These are phyloP conservation scores for Sporisorium exsertum DNA, from an alignment of 1,284 basidiomycete genomes.

Conservation along the genomic window DNA sequence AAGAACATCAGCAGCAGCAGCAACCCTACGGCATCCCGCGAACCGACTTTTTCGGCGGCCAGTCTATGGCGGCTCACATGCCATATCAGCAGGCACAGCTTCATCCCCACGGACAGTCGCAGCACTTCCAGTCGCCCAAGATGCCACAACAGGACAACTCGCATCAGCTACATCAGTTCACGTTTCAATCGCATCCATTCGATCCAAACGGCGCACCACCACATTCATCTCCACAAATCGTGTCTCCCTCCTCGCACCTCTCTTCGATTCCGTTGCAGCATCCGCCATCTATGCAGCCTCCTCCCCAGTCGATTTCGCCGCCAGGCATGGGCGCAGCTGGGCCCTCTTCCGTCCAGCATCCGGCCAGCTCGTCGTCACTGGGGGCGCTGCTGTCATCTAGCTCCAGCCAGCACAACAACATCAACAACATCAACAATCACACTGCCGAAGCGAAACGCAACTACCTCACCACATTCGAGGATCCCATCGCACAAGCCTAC, in stretches of 20 bases:
- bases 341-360: conserved; percentile 13
- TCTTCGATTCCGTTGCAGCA: conserved; percentile 4
- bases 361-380: conserved; percentile 5
- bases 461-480: conserved; percentile 44
- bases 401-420: background rate
- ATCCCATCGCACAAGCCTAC: conserved; percentile 48
- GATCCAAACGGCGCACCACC: background rate
- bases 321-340: conserved; percentile 1
- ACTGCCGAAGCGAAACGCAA: conserved; percentile 6
- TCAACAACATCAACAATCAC: background rate
- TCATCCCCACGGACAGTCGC: conserved; percentile 15
- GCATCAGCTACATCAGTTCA: conserved; percentile 14
- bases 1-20: conserved; percentile 26
- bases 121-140: conserved; percentile 15
- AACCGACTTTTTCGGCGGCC: background rate
- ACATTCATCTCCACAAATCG: conserved; percentile 9
- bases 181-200: conserved; percentile 23
- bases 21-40: conserved; percentile 11
- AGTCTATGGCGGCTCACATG: conserved; percentile 5
- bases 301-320: conserved; percentile 9
- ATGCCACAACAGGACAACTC: conserved; percentile 8
- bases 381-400: conserved; percentile 8
- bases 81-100: conserved; percentile 9
- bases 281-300: conserved; percentile 8
- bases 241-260: conserved; percentile 20